These are phyloP conservation scores for Clonostachys sp. DNA, from an alignment of 2,329 filamentous ascomycete species.

Conservation along the genomic window DNA sequence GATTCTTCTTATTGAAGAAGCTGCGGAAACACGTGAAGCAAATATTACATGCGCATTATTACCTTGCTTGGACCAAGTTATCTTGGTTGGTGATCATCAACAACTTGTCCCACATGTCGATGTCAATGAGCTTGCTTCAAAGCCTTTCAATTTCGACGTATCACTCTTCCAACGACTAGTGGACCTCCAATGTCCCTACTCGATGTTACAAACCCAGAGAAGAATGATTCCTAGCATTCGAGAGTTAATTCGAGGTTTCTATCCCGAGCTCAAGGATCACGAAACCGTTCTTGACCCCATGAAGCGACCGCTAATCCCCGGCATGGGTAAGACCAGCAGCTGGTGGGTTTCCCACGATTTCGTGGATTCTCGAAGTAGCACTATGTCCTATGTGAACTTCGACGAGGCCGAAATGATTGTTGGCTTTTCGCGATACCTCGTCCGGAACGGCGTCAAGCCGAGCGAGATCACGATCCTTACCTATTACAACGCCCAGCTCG, in stretches of 20 bases:
- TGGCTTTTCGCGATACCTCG: conserved; percentile 66
- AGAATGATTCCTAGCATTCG: conserved; percentile 44
- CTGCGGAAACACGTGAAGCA: conserved; percentile 70
- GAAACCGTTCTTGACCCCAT: conserved; percentile 23
- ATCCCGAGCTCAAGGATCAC: conserved; percentile 39
- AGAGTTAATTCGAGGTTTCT: conserved; percentile 39
- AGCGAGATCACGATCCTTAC: conserved; percentile 73
- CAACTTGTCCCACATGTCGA: conserved; percentile 70
- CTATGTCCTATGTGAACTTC: conserved; percentile 64
- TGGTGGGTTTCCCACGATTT: conserved; percentile 47
- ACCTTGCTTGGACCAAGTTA: conserved; percentile 45
- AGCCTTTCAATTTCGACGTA: conserved; percentile 63
- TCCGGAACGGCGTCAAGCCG: conserved; percentile 57
- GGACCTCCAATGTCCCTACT: conserved; percentile 57
- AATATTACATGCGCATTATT: conserved; percentile 48
- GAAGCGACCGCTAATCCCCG: conserved; percentile 33
- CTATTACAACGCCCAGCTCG: conserved; percentile 83
- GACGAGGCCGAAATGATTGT: conserved; percentile 74
- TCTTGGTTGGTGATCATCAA: conserved; percentile 72
- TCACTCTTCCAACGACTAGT: conserved; percentile 80
- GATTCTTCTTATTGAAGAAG: conserved; percentile 73
- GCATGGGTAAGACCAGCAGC: conserved; percentile 28
- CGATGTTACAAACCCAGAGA: conserved; percentile 64
- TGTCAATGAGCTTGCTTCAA: conserved; percentile 49
- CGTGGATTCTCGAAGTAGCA: conserved; percentile 58